A percentile compares a stretch with the other conserved stretches of the same genome.
phyloP scores from a whole-genome alignment of 1,139 yeast species.

The Taiozyma sp. region DNA sequence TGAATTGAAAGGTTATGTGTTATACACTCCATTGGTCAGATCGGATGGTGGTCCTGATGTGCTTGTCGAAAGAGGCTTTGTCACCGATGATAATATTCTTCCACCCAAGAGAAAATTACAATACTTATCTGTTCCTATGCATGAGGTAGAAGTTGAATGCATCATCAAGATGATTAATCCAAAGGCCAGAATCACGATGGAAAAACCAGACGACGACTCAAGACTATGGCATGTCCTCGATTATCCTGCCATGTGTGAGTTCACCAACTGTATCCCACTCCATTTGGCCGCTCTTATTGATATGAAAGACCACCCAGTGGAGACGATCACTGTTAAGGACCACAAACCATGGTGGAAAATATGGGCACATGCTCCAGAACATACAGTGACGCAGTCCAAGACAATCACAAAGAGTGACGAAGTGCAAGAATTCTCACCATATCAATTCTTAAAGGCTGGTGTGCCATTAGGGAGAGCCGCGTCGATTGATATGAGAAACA shows the following conservation, averaged over 20 bases:
- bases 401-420: conserved; percentile 13
- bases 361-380: conserved; percentile 23
- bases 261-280: conserved; percentile 64
- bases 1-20: conserved; percentile 72
- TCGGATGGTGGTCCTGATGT: conserved; percentile 68
- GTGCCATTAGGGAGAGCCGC: conserved; percentile 88
- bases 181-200: conserved; percentile 71
- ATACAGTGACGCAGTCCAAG: conserved; percentile 5
- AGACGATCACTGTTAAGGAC: conserved; percentile 10
- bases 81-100: conserved; percentile 64
- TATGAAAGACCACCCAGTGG: conserved; percentile 45
- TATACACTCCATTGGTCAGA: conserved; percentile 80
- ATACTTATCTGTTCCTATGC: conserved; percentile 69
- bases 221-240: conserved; percentile 69
- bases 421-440: conserved; percentile 35
- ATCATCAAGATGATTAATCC: conserved; percentile 68
- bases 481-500: conserved; percentile 74
- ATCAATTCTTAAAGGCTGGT: conserved; percentile 66
- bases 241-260: conserved; percentile 73
- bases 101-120: conserved; percentile 59
- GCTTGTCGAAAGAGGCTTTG: conserved; percentile 91
- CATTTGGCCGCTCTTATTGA: conserved; percentile 75
- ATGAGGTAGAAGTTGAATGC: conserved; percentile 70
- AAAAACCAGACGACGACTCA: conserved; percentile 61
- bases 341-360: conserved; percentile 31